phyloP scores from a whole-genome alignment of 352 stramenopile genomes.

The Phytophthora aleatoria region DNA sequence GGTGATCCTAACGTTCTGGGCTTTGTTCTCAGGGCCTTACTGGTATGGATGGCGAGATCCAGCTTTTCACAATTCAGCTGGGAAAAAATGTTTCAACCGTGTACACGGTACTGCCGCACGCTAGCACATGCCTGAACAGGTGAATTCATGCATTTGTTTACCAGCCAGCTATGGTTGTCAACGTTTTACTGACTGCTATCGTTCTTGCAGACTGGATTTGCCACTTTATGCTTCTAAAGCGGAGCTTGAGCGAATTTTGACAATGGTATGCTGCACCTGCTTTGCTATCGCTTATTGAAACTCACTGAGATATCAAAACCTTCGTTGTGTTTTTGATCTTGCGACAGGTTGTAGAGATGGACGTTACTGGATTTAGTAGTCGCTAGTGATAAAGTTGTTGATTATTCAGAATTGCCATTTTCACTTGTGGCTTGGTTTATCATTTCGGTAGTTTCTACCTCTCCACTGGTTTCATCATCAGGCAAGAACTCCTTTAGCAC shows the following conservation, averaged over 20 bases:
- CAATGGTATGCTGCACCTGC: slow-evolving; percentile 71
- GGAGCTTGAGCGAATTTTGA: slow-evolving; percentile 93
- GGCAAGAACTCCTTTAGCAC: slow-evolving; percentile 63
- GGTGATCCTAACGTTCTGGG: not conserved
- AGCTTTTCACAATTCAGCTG: slow-evolving; percentile 78
- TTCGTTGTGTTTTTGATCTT: slow-evolving; percentile 2
- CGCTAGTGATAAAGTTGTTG: slow-evolving; percentile 38
- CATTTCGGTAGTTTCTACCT: slow-evolving; percentile 25
- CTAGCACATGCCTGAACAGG: slow-evolving; percentile 87
- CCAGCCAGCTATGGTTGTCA: slow-evolving; percentile 1
- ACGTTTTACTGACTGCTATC: slow-evolving; percentile 5
- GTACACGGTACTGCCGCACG: slow-evolving; percentile 70
- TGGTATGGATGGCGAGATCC: slow-evolving; percentile 75
- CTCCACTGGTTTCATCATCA: slow-evolving; percentile 22
- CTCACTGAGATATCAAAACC: slow-evolving; percentile 6
- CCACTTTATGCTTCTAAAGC: slow-evolving; percentile 82
- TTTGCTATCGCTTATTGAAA: not conserved
- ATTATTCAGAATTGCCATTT: slow-evolving; percentile 28
- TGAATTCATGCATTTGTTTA: slow-evolving; percentile 10
- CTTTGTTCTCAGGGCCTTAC: slow-evolving; percentile 49
- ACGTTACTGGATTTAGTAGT: slow-evolving; percentile 80
- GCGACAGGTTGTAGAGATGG: slow-evolving; percentile 65
- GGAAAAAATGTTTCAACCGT: slow-evolving; percentile 43
- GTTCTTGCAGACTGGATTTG: slow-evolving; percentile 62
- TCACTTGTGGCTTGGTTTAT: slow-evolving; percentile 23